Conservation (phyloP, 1,284 basidiomycete species). For the Cryptococcus floricola region DNA sequence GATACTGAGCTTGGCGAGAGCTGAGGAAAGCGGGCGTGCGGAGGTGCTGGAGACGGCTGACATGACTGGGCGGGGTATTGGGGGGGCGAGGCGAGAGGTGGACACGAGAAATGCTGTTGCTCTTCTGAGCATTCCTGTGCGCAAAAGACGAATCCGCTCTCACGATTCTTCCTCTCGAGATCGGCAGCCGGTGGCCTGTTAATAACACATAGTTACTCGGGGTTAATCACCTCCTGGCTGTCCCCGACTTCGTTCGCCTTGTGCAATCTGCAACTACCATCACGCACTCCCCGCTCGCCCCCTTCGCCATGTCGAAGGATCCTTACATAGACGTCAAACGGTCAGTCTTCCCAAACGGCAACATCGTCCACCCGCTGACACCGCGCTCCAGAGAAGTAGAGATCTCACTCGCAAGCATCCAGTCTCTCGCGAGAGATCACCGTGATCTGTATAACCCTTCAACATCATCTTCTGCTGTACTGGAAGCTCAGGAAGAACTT, state of each 20-base stretch:
- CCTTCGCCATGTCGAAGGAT: conserved; percentile 35
- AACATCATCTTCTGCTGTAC: conserved; percentile 6
- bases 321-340: conserved; percentile 45
- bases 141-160: too few relatives aligned
- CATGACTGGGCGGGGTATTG: background rate
- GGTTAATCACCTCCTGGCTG: background rate
- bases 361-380: background rate
- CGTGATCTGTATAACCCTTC: conserved; percentile 16
- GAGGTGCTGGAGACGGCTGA: background rate
- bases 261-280: background rate
- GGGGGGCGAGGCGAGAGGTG: background rate
- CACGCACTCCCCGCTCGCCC: background rate
- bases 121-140: background rate
- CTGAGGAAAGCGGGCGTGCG: background rate
- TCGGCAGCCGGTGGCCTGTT: background rate
- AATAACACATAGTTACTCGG: background rate
- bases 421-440: conserved; percentile 28
- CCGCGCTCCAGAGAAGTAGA: conserved; percentile 35
- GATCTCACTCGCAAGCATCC: conserved; percentile 27
- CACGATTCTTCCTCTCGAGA: too few relatives aligned
- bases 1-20: background rate
- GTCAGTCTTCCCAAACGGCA: conserved; percentile 16
- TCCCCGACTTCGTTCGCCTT: too few relatives aligned
- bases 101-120: background rate
- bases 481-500: conserved; percentile 55